These are phyloP conservation scores for Jackrogersella minutella DNA, from an alignment of 495 filamentous ascomycete genomes.

Conservation along the genomic window DNA sequence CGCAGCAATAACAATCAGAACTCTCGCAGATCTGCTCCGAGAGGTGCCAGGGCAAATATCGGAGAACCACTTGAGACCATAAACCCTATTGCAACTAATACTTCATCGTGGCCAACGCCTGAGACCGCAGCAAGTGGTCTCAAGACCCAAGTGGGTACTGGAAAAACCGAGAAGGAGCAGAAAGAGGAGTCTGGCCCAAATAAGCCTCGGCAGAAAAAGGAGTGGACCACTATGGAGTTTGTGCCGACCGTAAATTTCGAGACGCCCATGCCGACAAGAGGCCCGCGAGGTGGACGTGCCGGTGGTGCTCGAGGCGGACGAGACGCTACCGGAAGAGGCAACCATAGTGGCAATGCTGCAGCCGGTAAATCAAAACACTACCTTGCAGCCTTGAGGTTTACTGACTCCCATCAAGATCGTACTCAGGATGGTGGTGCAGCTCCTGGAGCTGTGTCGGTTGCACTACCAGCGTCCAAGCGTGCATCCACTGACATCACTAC, in stretches of 20 bases:
- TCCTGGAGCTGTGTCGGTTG: slow-evolving; percentile 16
- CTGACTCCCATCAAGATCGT: slow-evolving; percentile 38
- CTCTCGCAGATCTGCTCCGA: slow-evolving; percentile 53
- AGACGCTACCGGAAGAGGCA: slow-evolving; percentile 46
- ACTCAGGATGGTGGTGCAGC: slow-evolving; percentile 28
- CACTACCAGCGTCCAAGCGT: slow-evolving; percentile 53
- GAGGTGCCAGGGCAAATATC: slow-evolving; percentile 58
- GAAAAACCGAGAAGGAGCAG: slow-evolving; percentile 71
- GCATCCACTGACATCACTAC: slow-evolving; percentile 53
- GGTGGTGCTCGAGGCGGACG: slow-evolving; percentile 63
- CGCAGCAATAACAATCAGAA: slow-evolving; percentile 52
- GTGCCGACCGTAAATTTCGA: slow-evolving; percentile 82
- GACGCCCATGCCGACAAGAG: slow-evolving; percentile 75
- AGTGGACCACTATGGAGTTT: slow-evolving; percentile 76
- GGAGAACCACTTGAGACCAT: slow-evolving; percentile 52
- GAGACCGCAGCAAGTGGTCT: slow-evolving; percentile 72
- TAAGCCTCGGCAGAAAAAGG: slow-evolving; percentile 70
- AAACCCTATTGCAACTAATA: slow-evolving; percentile 73
- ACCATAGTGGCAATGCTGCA: slow-evolving; percentile 35
- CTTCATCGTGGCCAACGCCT: slow-evolving; percentile 87
- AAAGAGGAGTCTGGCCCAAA: slow-evolving; percentile 66
- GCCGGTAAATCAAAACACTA: slow-evolving; percentile 15
- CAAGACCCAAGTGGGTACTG: slow-evolving; percentile 58
- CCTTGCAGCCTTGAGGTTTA: not conserved
- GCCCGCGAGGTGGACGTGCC: slow-evolving; percentile 64